Evolutionary conservation across 345 rosid species (phyloP).

Genomic region (Boechera stricta): DNA sequence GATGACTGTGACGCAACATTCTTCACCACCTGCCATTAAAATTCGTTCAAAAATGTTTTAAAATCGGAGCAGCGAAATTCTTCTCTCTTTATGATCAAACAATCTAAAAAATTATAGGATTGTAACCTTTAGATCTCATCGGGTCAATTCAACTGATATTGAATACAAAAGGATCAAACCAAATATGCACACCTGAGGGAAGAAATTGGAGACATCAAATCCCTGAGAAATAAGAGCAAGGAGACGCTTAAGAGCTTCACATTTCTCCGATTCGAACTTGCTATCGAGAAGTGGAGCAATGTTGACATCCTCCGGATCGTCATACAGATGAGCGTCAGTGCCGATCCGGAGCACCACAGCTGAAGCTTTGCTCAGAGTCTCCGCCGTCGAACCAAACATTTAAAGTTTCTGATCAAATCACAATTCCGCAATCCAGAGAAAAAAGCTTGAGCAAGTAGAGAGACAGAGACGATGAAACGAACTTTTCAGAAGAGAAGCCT

Average conservation of each 20-base stretch:
- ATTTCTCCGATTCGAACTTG: constrained; percentile 92
- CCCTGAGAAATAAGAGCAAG: constrained; percentile 97
- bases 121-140: constrained; percentile 4
- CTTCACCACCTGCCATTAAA: constrained; percentile 76
- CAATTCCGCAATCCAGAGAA: constrained; percentile 8
- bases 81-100: constrained; percentile 1
- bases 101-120: background rate
- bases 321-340: constrained; percentile 96
- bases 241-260: constrained; percentile 94
- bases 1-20: constrained; percentile 92
- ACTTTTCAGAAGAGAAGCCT: constrained; percentile 29
- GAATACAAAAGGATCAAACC: background rate
- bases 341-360: constrained; percentile 86
- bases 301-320: constrained; percentile 92
- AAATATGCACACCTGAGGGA: constrained; percentile 71
- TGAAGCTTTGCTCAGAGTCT: constrained; percentile 91
- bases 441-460: background rate
- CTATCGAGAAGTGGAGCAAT: constrained; percentile 86
- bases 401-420: constrained; percentile 36
- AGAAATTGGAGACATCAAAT: constrained; percentile 93
- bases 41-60: constrained; percentile 1
- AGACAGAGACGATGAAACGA: constrained; percentile 20
- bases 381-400: constrained; percentile 83
- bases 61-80: background rate
- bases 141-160: background rate